phyloP scores from a whole-genome alignment of 768 basidiomycete species.

The Lentinula lateritia region DNA sequence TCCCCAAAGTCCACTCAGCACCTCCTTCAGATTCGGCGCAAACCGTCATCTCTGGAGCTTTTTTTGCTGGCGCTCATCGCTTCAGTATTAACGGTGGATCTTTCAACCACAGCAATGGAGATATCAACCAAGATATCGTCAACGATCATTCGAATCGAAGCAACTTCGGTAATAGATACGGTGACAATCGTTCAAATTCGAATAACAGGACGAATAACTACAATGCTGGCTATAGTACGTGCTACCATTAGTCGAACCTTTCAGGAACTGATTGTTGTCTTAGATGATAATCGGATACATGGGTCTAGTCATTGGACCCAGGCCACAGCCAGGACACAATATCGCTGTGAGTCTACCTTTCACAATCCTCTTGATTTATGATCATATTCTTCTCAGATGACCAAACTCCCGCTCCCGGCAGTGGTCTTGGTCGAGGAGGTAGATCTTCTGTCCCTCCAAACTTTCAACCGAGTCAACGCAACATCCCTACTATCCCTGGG shows the following conservation, averaged over 20 bases:
- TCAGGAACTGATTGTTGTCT: neutral
- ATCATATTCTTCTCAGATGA: neutral
- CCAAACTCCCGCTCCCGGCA: neutral
- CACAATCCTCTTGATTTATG: neutral
- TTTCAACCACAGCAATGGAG: neutral
- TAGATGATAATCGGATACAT: neutral
- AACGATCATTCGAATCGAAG: neutral
- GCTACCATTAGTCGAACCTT: neutral
- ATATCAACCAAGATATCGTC: neutral
- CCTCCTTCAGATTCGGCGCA: neutral
- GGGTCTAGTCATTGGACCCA: neutral
- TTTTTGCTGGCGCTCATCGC: neutral
- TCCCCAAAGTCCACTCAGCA: neutral
- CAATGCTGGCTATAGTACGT: neutral
- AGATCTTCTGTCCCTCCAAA: neutral
- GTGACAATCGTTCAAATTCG: neutral
- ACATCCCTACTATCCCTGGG: neutral
- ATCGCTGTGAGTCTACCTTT: neutral
- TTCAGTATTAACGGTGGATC: neutral
- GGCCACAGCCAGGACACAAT: neutral
- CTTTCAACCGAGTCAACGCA: neutral
- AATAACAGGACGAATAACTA: neutral
- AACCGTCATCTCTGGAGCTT: neutral
- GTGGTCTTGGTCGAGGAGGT: neutral
- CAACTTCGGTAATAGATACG: neutral